Evolutionary conservation across 2,329 filamentous ascomycete species (phyloP).

Genomic region (Pestalotiopsis sp.): DNA sequence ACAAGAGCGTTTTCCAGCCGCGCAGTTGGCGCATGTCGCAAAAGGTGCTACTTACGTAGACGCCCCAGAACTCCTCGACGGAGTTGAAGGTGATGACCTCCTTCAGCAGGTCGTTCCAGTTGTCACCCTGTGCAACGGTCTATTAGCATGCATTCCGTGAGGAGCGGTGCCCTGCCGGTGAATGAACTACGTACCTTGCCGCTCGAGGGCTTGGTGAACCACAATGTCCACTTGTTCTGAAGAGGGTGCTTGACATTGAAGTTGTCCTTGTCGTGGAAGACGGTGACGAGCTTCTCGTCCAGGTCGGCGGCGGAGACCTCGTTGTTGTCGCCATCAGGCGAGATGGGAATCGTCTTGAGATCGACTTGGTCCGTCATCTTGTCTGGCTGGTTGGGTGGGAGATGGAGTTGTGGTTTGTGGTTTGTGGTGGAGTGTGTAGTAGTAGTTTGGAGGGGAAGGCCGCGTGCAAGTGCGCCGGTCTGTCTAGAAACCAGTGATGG

Average conservation of each 20-base stretch:
- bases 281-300: slow-evolving; percentile 74
- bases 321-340: slow-evolving; percentile 63
- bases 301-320: slow-evolving; percentile 45
- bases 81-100: slow-evolving; percentile 99
- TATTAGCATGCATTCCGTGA: slow-evolving; percentile 14
- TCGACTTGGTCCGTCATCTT: slow-evolving; percentile 62
- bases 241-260: slow-evolving; percentile 99
- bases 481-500: not conserved
- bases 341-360: slow-evolving; percentile 69
- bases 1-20: not conserved
- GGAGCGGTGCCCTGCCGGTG: not conserved
- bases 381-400: slow-evolving; percentile 9
- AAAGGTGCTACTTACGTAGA: slow-evolving; percentile 75
- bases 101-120: slow-evolving; percentile 98
- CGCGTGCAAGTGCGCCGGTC: not conserved
- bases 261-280: slow-evolving; percentile 98
- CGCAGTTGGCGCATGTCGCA: too few relatives aligned
- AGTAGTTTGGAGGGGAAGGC: not conserved
- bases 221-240: slow-evolving; percentile 96
- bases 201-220: slow-evolving; percentile 98
- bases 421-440: not conserved
- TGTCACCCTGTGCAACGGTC: slow-evolving; percentile 70
- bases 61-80: slow-evolving; percentile 99
- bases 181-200: slow-evolving; percentile 72
- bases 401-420: not conserved